These are phyloP conservation scores for Dichomitus squalens DNA, from an alignment of 1,284 basidiomycete species.

Conservation along the genomic window DNA sequence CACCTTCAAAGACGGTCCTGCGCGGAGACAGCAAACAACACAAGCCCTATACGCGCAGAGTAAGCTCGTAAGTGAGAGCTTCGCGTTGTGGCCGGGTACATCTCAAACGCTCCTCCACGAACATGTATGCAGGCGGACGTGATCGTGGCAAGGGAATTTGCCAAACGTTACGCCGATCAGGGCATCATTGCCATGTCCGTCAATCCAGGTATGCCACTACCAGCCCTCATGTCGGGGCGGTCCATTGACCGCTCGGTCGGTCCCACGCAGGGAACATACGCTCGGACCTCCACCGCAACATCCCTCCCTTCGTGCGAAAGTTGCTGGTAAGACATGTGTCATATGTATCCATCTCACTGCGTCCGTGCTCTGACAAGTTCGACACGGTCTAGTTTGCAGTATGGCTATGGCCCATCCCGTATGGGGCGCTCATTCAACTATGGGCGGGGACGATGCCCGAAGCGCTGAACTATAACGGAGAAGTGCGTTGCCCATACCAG, in stretches of 20 bases:
- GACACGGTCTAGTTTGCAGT: too few relatives aligned
- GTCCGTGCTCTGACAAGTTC: not conserved
- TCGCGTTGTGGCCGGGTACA: not conserved
- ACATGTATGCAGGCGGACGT: conserved; percentile 36
- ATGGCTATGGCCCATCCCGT: conserved; percentile 19
- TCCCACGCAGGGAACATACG: conserved; percentile 18
- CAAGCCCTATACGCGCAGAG: conserved; percentile 42
- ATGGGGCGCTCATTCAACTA: conserved; percentile 29
- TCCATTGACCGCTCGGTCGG: not conserved
- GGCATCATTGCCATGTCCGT: conserved; percentile 40
- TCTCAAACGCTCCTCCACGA: not conserved
- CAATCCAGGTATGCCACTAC: conserved; percentile 48
- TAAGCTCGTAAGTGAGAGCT: conserved; percentile 32
- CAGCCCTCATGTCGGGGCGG: not conserved
- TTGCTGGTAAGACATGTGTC: conserved; percentile 21
- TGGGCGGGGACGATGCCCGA: conserved; percentile 30
- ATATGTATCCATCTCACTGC: too few relatives aligned
- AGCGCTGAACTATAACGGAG: conserved; percentile 25
- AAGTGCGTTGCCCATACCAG: conserved; percentile 16
- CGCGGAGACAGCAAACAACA: conserved; percentile 28
- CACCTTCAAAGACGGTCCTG: conserved; percentile 31
- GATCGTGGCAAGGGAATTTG: conserved; percentile 37
- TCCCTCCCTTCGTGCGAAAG: not conserved
- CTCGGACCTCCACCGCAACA: conserved; percentile 19
- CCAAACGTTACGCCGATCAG: conserved; percentile 31